Evolutionary conservation across 179 eudicot genomes (phyloP), one percentile per base, ranked within the genome.

Genomic region (Beta corolliflora): DNA sequence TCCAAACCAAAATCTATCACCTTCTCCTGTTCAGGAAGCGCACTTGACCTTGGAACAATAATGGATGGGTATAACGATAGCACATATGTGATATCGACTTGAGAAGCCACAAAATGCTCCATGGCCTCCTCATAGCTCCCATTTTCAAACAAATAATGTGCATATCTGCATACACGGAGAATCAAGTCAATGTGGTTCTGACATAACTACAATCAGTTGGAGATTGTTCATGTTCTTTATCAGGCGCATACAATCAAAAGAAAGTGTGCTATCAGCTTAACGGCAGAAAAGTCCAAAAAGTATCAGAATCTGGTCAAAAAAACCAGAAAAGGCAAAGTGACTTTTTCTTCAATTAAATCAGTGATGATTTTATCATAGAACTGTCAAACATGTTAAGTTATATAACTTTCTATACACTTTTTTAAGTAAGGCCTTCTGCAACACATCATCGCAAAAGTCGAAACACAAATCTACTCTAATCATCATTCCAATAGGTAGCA

Each of bases 41-140:
- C 45, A 77, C 88, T 79, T 84, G 97, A 89, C 85, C 92, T 92
- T 59, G 99, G 99, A 86, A 92, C 88, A 75, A 85, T 52, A 61
- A 97, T 90, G 53, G 97, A 91, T 59, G 99, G 97, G 83, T 97
- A 97, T 79, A 97, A 83, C 53, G 98, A 90, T 85, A 97, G 97
- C 81, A 94, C 98, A 86, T 94, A 90, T 71, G 91, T 92, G 84
- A 97, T 92, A 83, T 94, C 97, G 44, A 92, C 97, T 90, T 93
- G 97, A 84, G 99, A 94, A 85, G 97, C 92, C 84, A 88, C 67
- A 89, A 97, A 94, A 80, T 97, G 99, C 84, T 94, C 97, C 94
- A 94, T 90, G 50, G 99, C 98, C 82, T 94, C 98, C 88, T 97
- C 99, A 77, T 97, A 94, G 85, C 88, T 91, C 81, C 94, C 99